A percentile compares a stretch with the other conserved stretches of the same genome.
phyloP scores from a whole-genome alignment of 2,329 filamentous ascomycete species.

The Venturia asperata region DNA sequence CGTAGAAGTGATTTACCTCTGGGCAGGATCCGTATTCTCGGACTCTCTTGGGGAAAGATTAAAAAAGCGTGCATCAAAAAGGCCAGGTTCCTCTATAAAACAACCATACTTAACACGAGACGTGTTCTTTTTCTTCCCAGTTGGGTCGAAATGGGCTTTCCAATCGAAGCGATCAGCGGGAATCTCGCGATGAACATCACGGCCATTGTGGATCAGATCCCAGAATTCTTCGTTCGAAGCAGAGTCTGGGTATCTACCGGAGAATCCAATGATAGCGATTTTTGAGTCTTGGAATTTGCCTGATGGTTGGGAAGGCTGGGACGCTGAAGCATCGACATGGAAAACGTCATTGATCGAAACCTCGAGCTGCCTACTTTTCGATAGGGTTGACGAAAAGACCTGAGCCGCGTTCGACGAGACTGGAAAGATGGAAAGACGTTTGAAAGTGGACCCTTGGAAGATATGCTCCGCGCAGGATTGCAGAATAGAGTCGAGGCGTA shows the following conservation, averaged over 20 bases:
- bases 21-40: constrained; percentile 25
- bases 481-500: neutral
- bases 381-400: neutral
- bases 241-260: constrained; percentile 19
- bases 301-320: neutral
- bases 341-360: neutral
- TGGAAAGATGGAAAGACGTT: neutral
- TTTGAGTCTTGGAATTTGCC: constrained; percentile 4
- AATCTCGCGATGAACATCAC: constrained; percentile 18
- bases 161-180: constrained; percentile 17
- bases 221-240: constrained; percentile 20
- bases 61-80: constrained; percentile 29
- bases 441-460: neutral
- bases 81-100: constrained; percentile 26
- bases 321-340: neutral
- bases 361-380: neutral
- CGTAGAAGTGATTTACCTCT: constrained; percentile 8
- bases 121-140: constrained; percentile 20
- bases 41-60: constrained; percentile 29
- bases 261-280: constrained; percentile 21
- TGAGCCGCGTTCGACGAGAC: neutral
- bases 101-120: constrained; percentile 24
- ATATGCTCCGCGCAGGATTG: neutral
- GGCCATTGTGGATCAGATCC: constrained; percentile 17
- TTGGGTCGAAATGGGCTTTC: constrained; percentile 7